Evolutionary conservation across 2,329 filamentous ascomycete genomes (phyloP), one percentile per base, ranked within the genome.

Genomic region (Neoarthrinium moseri): DNA sequence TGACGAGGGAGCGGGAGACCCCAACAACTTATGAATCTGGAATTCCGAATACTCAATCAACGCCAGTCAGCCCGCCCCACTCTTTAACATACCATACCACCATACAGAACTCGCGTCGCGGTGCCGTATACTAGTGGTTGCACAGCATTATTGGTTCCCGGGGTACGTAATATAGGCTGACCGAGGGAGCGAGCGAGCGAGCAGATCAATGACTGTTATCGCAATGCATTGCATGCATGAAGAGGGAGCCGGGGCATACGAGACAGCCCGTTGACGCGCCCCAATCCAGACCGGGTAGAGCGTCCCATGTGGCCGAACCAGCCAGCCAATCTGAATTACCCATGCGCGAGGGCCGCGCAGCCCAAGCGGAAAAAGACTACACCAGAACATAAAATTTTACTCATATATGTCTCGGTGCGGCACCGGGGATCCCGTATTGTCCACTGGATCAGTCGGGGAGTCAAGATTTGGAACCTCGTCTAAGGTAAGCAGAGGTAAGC

Each of bases 31-130:
- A 40, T 40, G 23, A 35, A 35, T 35, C 29, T 32, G 29, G 29
- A 32, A 32, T 32, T 32, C 29, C 29, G 29, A 22, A 35, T 35
- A 35, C 33, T 35, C 33, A 35, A 13, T 20, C 15, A 8, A 35
- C 18, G 33, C 33, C 33, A 17, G 33, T 35, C 33, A 35, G 33
- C 33, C 33, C 13, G 33, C 13, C 33, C 33, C 33, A 35, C 33
- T 35, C 33, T 35, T 35, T 35, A 35, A 35, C 33, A 17, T 35
- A 35, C 33, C 33, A 35, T 35, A 35, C 33, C n/a, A 35, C 33
- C 29, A 32, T 32, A 35, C 33, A 17, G 33, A 17, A 12, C 13
- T 11, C 17, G 12, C 17, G 33, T 32, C 29, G 29, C 29, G 29
- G 29, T 35, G n/a, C 33, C 33, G 33, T 35, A 35, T 35, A 35